Evolutionary conservation across 2,329 filamentous ascomycete species (phyloP), one percentile per base, ranked within the genome.

Genomic region (Thelonectria rubi): DNA sequence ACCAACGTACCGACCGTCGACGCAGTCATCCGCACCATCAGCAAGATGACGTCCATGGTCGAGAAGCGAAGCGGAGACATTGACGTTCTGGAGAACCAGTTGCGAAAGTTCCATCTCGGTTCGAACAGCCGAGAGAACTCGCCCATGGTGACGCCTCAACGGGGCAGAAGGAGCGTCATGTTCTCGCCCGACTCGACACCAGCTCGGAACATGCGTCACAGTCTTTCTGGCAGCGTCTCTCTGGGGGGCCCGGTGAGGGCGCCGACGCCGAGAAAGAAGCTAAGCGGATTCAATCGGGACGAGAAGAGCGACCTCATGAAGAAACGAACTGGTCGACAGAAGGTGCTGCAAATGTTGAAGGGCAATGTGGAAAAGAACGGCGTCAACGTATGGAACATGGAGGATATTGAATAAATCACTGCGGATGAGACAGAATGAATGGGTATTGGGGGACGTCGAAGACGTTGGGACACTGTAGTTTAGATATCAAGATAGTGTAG

Each of bases 1-100:
- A 72, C 77, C 11, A 82, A 84, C 52, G 86, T 89, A 5, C 95
- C 95, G 0, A 97, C 94, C 0, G 92, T 97, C 10, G 95, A 97
- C 70, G 92, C 93, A 0, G 92, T 99, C 18, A 90, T 94, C 68
- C 92, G 91, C 62, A 99, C 95, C 1, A 97, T 99, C 67, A 83
- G 84, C 60, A 97, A 95, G 73, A 94, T 99, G 91, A 97, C 94
- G 34, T 86, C 83, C 62, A 94, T 97, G 90, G 91, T 91, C 0
- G 92, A 98, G 81, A 92, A 93, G 79, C 91, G 92, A 74, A 95
- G 91, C 73, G 92, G 90, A 60, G 94, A 98, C 70, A 88, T 99
- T 54, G 93, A 97, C 74, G 87, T 97, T 7, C 84, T 98, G 32
- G 95, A 98, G 78, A 87, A 89, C 49, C 92, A 97, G 74, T 87